Evolutionary conservation across 1,139 yeast species (phyloP).

Genomic region (Scheffersomyces quercinus): DNA sequence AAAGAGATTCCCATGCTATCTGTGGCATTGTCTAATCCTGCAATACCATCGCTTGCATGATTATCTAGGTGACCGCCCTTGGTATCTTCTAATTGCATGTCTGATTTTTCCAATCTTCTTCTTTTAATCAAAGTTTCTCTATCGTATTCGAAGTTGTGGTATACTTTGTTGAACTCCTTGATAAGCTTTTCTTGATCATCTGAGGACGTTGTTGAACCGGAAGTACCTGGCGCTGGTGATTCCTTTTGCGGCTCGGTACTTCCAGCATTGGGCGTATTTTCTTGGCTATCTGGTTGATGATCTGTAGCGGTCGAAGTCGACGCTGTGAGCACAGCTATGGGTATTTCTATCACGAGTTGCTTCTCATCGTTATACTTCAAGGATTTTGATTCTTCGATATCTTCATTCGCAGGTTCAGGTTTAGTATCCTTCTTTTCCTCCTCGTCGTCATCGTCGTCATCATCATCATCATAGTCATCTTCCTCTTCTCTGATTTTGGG

Average conservation of each 20-base stretch:
- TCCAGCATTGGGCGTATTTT: constrained; percentile 5
- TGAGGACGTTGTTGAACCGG: constrained; percentile 9
- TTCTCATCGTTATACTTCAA: constrained; percentile 24
- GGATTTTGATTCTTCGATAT: constrained; percentile 12
- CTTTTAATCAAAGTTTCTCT: constrained; percentile 75
- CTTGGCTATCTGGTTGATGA: constrained; percentile 2
- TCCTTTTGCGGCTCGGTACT: constrained; percentile 6
- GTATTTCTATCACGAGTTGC: constrained; percentile 33
- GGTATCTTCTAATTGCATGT: constrained; percentile 59
- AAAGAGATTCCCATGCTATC: constrained; percentile 41
- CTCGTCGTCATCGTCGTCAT: constrained; percentile 35
- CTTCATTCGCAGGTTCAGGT: constrained; percentile 16
- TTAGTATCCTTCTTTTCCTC: constrained; percentile 21
- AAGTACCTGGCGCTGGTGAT: constrained; percentile 8
- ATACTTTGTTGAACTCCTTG: constrained; percentile 56
- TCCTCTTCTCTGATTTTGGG: constrained; percentile 33
- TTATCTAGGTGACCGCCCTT: constrained; percentile 8
- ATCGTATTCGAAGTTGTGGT: constrained; percentile 85
- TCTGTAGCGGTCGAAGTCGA: constrained; percentile 1
- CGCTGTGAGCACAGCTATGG: constrained; percentile 22
- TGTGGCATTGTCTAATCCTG: constrained; percentile 11
- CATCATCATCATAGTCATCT: constrained; percentile 43
- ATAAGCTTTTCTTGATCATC: constrained; percentile 43
- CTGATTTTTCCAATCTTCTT: constrained; percentile 77
- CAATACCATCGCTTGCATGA: constrained; percentile 6